A percentile compares a stretch with the other conserved stretches of the same genome.
Conservation (phyloP, 2,329 filamentous ascomycete species). For the Claviceps spartinae region DNA sequence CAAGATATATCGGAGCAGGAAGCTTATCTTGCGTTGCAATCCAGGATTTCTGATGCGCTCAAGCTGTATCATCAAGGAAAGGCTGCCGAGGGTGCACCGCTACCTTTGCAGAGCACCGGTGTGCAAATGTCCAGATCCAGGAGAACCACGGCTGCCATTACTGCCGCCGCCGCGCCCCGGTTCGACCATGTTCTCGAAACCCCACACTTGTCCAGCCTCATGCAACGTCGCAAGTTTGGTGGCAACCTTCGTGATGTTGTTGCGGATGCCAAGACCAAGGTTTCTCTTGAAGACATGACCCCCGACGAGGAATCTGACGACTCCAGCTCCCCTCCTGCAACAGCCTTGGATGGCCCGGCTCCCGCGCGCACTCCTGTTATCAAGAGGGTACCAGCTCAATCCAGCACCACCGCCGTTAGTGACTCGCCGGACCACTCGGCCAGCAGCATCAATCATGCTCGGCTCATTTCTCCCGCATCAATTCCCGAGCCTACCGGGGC, state of each 20-base stretch:
- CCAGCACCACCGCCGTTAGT: slow-evolving; percentile 30
- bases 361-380: slow-evolving; percentile 25
- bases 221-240: slow-evolving; percentile 47
- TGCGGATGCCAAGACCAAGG: slow-evolving; percentile 42
- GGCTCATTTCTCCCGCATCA: slow-evolving; percentile 26
- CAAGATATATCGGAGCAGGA: slow-evolving; percentile 39
- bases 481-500: slow-evolving; percentile 15
- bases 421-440: slow-evolving; percentile 31
- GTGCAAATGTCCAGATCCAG: background rate
- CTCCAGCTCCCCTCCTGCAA: slow-evolving; percentile 9
- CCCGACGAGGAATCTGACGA: slow-evolving; percentile 42
- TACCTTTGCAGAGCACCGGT: slow-evolving; percentile 23
- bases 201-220: slow-evolving; percentile 53
- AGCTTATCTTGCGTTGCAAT: slow-evolving; percentile 34
- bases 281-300: slow-evolving; percentile 35
- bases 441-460: slow-evolving; percentile 42
- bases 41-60: slow-evolving; percentile 40
- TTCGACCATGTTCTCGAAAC: slow-evolving; percentile 44
- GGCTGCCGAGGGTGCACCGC: slow-evolving; percentile 32
- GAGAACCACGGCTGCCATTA: background rate
- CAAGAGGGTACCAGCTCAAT: slow-evolving; percentile 47
- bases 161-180: background rate
- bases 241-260: slow-evolving; percentile 47
- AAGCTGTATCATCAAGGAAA: slow-evolving; percentile 38
- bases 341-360: slow-evolving; percentile 8